Base-by-base conservation (phyloP, 2,329 filamentous ascomycete genomes). In the Diaporthe caulivora region DNA sequence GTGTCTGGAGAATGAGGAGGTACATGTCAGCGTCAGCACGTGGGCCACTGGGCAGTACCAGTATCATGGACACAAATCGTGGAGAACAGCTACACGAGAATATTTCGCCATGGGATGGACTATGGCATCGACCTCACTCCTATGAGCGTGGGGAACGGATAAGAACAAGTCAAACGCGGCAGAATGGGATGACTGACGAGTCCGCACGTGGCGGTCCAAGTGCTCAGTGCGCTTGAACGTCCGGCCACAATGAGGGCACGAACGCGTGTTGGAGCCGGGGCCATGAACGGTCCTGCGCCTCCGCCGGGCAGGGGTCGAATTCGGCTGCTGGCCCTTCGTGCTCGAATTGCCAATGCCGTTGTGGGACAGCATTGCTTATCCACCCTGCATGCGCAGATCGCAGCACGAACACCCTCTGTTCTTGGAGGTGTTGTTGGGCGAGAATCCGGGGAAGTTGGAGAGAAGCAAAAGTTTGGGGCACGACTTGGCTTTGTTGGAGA, bases 171-270 rank as follows among this genome's bases (percentile, higher is more conserved):
- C 29, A 51, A 11, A 70, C n/a, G 49, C 10, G 17, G 18, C 15
- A 15, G 47, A 40, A 24, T 26, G 53, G 73, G 70, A 70, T 51
- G 58, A 79, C 85, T 81, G 77, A 86, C 85, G 85, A 64, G 84
- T 86, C 74, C 85, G 81, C 60, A 86, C 81, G 78, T 86, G 85
- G 72, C 85, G 83, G 75, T 85, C 84, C 72, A 86, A 76, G 77
- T 86, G 85, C 77, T 86, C 85, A 53, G 84, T 84, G 29, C 85
- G 81, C 77, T 86, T 85, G 80, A 86, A 86, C 60, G 78, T 81
- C 58, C 85, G 79, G 64, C 81, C 82, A 74, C 85, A 86, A 76
- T 85, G 84, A 65, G 82, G 79, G 70, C 85, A 86, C 37, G 79
- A 77, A 47, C 79, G 80, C 51, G 75, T 57, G 53, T 72, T 74